phyloP scores from a whole-genome alignment of 495 filamentous ascomycete species.

The Articulospora tetracladia region DNA sequence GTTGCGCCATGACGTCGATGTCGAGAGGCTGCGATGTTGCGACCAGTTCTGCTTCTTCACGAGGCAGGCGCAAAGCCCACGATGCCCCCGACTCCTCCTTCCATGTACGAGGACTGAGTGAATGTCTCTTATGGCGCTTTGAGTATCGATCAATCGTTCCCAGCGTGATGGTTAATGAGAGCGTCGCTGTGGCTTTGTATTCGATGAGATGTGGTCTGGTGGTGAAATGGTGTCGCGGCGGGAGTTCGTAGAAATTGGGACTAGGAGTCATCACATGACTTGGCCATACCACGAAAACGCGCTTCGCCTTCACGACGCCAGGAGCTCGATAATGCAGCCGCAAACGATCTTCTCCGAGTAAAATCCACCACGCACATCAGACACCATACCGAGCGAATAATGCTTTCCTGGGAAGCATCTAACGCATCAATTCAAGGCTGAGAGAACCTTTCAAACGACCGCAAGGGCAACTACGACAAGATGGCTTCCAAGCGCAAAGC shows the following conservation, averaged over 20 bases:
- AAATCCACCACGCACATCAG: neutral
- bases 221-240: too few relatives aligned
- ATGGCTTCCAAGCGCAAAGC: conserved; percentile 80
- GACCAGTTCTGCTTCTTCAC: conserved; percentile 14
- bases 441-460: neutral
- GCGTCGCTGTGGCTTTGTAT: neutral
- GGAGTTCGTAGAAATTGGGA: too few relatives aligned
- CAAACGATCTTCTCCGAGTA: too few relatives aligned
- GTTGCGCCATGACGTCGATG: conserved; percentile 59
- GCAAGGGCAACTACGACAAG: conserved; percentile 9
- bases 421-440: neutral
- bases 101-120: conserved; percentile 14
- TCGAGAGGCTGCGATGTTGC: neutral
- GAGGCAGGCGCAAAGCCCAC: conserved; percentile 33
- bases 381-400: neutral
- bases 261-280: too few relatives aligned
- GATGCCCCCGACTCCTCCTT: conserved; percentile 23
- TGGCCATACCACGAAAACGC: too few relatives aligned
- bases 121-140: neutral
- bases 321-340: too few relatives aligned
- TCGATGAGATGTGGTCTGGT: neutral
- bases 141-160: neutral
- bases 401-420: neutral
- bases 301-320: too few relatives aligned
- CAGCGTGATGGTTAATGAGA: neutral